Base-by-base conservation (phyloP, 768 basidiomycete species). In the Boletus vinaceobasis region DNA sequence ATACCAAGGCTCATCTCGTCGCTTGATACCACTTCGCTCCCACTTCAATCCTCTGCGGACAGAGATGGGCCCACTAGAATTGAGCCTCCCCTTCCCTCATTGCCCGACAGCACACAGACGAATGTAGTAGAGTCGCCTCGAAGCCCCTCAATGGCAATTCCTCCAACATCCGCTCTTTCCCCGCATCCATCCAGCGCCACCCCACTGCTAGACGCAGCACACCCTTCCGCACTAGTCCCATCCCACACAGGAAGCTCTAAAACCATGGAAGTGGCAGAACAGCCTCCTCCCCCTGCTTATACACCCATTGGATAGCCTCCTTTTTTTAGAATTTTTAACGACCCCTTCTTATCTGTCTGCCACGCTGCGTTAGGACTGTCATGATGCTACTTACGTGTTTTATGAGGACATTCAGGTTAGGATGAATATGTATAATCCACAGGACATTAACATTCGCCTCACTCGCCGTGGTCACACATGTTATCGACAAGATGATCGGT, bases 221-320 rank as follows among this genome's bases (percentile, higher is more conserved):
- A 50, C 17, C 50, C 58, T 5, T 21, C 29, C 39, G 38, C 42
- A 14, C 39, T 60, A 10, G 10, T 50, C 6, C 47, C 57, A 15
- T 49, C 55, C 43, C 11, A 52, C 10, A 66, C 69, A 0, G 69
- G 59, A 14, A 31, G 32, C 31, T 48, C 53, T 14, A 48, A 21
- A n/a, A 48, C 33, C 26, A 17, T 39, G 21, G 55, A 47, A 2
- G 69, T 23, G 23, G 4, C 23, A 4, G 23, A 23, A 23, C 23
- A 67, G 2, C 57, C 67, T 29, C 57, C 67, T 29, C 67, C 67
- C 11, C 67, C 67, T 13, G 62, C 69, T 29, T 69, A 69, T 13
- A 71, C 67, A 19, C 59, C 60, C 14, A 4, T 58, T 2, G 60
- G 29, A 69, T 14, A n/a, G 3, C 1, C 19, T 45, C 1, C 7